phyloP scores from a whole-genome alignment of 257 asterid genomes.

The Solanum okadae region DNA sequence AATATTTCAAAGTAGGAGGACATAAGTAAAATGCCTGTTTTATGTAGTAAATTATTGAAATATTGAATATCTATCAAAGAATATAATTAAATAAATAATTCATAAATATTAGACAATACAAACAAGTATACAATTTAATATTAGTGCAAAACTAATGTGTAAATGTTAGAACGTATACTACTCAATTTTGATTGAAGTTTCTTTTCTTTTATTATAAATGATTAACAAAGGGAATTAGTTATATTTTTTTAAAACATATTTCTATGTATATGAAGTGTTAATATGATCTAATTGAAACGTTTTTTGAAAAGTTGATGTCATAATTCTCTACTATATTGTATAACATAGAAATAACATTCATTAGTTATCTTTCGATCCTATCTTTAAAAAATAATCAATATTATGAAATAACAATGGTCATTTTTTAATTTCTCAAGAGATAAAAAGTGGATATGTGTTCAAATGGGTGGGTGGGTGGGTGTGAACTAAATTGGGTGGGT shows the following conservation, averaged over 20 bases:
- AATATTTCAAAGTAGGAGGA: neutral
- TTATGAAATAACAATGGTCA: neutral
- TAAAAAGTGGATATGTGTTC: neutral
- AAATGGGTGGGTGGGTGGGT: neutral
- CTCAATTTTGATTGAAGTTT: neutral
- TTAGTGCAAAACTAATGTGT: neutral
- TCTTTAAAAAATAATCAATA: no score
- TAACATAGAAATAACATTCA: neutral
- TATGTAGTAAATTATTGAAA: no score
- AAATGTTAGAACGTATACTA: no score
- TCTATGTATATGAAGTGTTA: no score
- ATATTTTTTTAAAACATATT: no score
- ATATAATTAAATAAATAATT: no score
- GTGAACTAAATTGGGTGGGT: neutral
- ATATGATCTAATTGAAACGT: neutral
- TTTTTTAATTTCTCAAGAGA: neutral
- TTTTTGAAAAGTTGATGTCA: no score
- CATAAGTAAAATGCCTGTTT: neutral
- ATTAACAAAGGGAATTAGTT: neutral
- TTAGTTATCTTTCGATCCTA: neutral
- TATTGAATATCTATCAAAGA: neutral
- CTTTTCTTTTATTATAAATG: neutral
- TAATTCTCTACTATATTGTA: no score
- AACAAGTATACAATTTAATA: no score
- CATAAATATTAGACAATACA: neutral